Conservation (phyloP, 2,329 filamentous ascomycete species). For the Fusarium globosum region DNA sequence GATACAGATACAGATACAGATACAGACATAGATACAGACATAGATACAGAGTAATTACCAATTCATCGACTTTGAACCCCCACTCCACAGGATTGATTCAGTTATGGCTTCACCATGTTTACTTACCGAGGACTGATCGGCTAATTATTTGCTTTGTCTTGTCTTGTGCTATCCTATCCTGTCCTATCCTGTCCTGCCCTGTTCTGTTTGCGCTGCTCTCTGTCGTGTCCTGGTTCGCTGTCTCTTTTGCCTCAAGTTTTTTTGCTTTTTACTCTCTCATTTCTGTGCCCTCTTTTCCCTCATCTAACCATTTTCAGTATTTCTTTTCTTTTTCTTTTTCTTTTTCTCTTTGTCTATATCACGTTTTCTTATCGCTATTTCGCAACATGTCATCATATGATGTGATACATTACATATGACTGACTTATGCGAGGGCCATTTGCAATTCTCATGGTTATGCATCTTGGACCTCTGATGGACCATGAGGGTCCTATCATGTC, state of each 20-base stretch:
- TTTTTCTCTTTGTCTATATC: neutral
- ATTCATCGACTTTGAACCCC: slow-evolving; percentile 7
- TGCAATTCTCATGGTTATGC: slow-evolving; percentile 15
- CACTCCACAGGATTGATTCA: slow-evolving; percentile 13
- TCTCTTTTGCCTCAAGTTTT: slow-evolving; percentile 5
- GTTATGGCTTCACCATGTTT: slow-evolving; percentile 18
- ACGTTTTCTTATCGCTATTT: slow-evolving; percentile 1
- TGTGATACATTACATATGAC: slow-evolving; percentile 24
- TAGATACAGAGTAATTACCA: neutral
- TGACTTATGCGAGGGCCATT: slow-evolving; percentile 33
- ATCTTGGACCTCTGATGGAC: slow-evolving; percentile 21
- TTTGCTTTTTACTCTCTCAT: neutral
- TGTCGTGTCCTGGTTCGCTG: neutral
- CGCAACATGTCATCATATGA: slow-evolving; percentile 17
- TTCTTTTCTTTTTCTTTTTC: slow-evolving; percentile 17
- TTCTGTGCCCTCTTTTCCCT: slow-evolving; percentile 22
- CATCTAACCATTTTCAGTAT: slow-evolving; percentile 1
- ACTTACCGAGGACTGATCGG: neutral
- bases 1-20: neutral
- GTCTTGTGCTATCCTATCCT: neutral
- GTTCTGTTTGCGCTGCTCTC: neutral
- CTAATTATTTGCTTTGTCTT: neutral
- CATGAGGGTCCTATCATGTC: slow-evolving; percentile 17
- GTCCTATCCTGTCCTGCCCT: neutral
- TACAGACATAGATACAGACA: too few relatives aligned